These are phyloP conservation scores for Acacia concinna DNA, from an alignment of 331 rosid species.

Conservation along the genomic window DNA sequence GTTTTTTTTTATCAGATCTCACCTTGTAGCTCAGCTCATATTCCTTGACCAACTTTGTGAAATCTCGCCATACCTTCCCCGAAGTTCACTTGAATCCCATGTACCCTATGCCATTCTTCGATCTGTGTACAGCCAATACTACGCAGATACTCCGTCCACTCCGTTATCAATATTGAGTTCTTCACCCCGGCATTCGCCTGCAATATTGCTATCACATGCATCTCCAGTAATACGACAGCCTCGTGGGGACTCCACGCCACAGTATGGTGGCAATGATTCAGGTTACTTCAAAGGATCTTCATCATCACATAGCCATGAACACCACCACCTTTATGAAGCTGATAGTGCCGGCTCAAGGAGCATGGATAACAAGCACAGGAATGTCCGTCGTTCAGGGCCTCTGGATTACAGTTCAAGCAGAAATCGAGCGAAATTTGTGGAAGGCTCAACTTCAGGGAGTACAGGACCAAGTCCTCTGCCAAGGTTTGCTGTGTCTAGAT, in stretches of 20 bases:
- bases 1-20: conserved; percentile 52
- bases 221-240: conserved; percentile 69
- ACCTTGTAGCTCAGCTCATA: conserved; percentile 84
- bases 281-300: conserved; percentile 72
- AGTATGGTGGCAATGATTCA: conserved; percentile 56
- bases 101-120: conserved; percentile 92
- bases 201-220: conserved; percentile 65
- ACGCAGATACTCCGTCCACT: conserved; percentile 63
- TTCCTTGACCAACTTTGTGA: conserved; percentile 95
- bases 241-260: conserved; percentile 77
- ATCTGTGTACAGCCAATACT: conserved; percentile 89
- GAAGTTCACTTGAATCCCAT: conserved; percentile 78
- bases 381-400: conserved; percentile 79
- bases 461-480: conserved; percentile 93
- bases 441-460: conserved; percentile 85
- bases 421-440: conserved; percentile 50
- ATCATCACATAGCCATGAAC: conserved; percentile 66
- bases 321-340: conserved; percentile 40
- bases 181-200: conserved; percentile 90
- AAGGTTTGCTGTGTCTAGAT: conserved; percentile 95
- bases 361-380: conserved; percentile 56
- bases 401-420: conserved; percentile 85
- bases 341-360: conserved; percentile 56
- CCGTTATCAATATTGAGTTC: conserved; percentile 66
- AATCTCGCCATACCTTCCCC: conserved; percentile 90